Base-by-base conservation (phyloP, 345 rosid species). In the Erodium maritimum region DNA sequence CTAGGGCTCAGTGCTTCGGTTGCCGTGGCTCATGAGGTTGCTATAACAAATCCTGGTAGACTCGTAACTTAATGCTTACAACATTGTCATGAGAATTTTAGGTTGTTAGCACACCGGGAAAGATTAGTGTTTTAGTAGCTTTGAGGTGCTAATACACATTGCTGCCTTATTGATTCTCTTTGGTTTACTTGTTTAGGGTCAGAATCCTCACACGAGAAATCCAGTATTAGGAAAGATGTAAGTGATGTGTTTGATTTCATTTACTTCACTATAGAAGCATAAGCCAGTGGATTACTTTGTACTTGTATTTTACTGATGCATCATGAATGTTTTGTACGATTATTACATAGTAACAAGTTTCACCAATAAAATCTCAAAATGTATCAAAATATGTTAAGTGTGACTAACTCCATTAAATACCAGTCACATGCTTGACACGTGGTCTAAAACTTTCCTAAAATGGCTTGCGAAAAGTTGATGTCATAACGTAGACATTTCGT, bases 11-110 rank as follows among this genome's bases (percentile, higher is more conserved):
- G 29, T 25, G 64, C 81, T 59, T 80, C 84, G 21, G 95, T 91
- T 45, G 87, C 90, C 45, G 88, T 86, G 59, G 95, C 90, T 62
- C 77, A 69, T 57, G 98, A 91, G 81, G 71, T 81, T 68, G 70
- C 69, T 64, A 23, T 34, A 8, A 17, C 24, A 60, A 62, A 63
- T 33, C 61, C 73, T 65, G 89, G 96, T 85, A 66, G 54, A 51
- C 29, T 18, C 24, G 17, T 17, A 53, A 17, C 17, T 8, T 54
- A 14, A 23, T 57, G 46, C 22, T 57, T 13, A 13, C 5, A 12
- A 17, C 8, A 50, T 0, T 5, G 22, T 1, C 22, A 24, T n/a
- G 21, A 21, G 46, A 10, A 56, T 24, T 23, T 57, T 20, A 57
- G 45, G 46, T 12, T 52, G 19, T 52, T n/a, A n/a, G 37, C 37